Evolutionary conservation across 1,284 basidiomycete genomes (phyloP).

Genomic region (Coriolopsis trogii): DNA sequence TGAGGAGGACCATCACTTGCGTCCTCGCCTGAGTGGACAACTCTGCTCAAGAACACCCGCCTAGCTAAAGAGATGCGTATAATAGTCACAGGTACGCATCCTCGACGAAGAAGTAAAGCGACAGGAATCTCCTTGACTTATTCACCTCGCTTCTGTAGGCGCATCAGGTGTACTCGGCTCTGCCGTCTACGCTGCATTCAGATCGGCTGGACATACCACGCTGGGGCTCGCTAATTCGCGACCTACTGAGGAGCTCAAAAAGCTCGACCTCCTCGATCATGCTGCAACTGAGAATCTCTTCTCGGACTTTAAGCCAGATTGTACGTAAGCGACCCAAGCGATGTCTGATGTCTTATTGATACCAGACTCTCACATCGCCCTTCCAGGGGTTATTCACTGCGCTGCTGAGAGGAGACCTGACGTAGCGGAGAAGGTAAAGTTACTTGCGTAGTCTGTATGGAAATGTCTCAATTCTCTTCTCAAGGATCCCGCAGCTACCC

Average conservation of each 20-base stretch:
- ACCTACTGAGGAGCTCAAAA: slow-evolving; percentile 50
- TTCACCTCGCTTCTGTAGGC: slow-evolving; percentile 42
- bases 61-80: slow-evolving; percentile 37
- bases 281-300: slow-evolving; percentile 54
- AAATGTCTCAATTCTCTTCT: not conserved
- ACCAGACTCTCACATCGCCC: not conserved
- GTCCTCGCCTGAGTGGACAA: not conserved
- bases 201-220: slow-evolving; percentile 43
- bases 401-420: slow-evolving; percentile 86
- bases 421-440: slow-evolving; percentile 70
- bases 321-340: too few relatives aligned
- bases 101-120: not conserved
- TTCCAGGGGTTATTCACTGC: slow-evolving; percentile 79
- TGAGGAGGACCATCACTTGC: not conserved
- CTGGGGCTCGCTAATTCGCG: slow-evolving; percentile 69
- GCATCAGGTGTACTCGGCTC: slow-evolving; percentile 79
- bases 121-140: not conserved
- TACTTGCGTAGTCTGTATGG: not conserved
- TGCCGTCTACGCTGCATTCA: slow-evolving; percentile 67
- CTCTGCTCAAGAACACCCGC: not conserved
- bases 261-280: slow-evolving; percentile 63
- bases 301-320: slow-evolving; percentile 60
- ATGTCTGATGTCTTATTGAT: too few relatives aligned
- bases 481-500: slow-evolving; percentile 68
- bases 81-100: slow-evolving; percentile 52